A percentile compares a stretch with the other conserved stretches of the same genome.
These are phyloP conservation scores for Aspergillus avenaceus DNA, from an alignment of 495 filamentous ascomycete species.

Conservation along the genomic window DNA sequence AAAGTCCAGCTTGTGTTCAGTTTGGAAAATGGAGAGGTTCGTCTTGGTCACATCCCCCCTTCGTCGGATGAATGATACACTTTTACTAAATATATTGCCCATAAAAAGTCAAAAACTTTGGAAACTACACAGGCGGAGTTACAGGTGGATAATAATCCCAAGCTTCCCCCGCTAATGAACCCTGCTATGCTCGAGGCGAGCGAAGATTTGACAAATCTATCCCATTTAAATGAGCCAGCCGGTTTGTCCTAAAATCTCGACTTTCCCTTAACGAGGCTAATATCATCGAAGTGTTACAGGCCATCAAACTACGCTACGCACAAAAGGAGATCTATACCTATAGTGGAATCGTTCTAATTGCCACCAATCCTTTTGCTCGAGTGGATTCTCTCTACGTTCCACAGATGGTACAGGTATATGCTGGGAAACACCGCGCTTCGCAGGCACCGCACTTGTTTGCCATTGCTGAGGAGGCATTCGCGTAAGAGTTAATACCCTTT, in stretches of 20 bases:
- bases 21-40: conserved; percentile 90
- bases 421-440: conserved; percentile 91
- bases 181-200: conserved; percentile 97
- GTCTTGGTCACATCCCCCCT: conserved; percentile 11
- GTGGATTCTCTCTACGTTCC: conserved; percentile 98
- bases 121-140: conserved; percentile 78
- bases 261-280: conserved; percentile 26
- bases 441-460: conserved; percentile 98
- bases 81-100: conserved; percentile 20
- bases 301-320: conserved; percentile 93
- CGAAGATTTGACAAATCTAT: conserved; percentile 96
- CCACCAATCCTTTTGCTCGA: conserved; percentile 95
- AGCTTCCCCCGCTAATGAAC: conserved; percentile 93
- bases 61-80: conserved; percentile 3
- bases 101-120: conserved; percentile 64
- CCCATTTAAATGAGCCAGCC: conserved; percentile 96
- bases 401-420: conserved; percentile 98
- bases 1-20: conserved; percentile 82
- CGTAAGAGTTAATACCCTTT: conserved; percentile 52
- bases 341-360: conserved; percentile 97
- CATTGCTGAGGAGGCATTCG: conserved; percentile 98
- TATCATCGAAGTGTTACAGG: conserved; percentile 74
- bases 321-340: conserved; percentile 99
- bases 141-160: conserved; percentile 64
- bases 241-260: conserved; percentile 52